Conservation (phyloP, 2,329 filamentous ascomycete species). For the Colletotrichum spaethianum region DNA sequence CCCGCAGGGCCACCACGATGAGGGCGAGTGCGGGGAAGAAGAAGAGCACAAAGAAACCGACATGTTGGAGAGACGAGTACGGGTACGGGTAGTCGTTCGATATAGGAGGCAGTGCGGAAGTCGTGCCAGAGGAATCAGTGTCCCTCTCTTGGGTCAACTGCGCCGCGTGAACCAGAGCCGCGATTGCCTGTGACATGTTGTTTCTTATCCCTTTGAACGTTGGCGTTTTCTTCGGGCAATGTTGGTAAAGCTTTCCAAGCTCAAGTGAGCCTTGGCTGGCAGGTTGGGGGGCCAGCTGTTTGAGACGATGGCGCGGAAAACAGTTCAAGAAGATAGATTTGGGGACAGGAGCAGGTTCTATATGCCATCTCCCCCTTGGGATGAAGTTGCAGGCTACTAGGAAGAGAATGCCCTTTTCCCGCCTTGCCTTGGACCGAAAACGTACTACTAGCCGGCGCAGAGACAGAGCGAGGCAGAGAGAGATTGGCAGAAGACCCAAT, state of each 20-base stretch:
- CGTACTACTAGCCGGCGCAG: neutral
- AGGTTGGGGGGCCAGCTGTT: neutral
- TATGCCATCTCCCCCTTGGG: conserved; percentile 5
- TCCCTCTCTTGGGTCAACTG: conserved; percentile 11
- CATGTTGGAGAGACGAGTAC: conserved; percentile 25
- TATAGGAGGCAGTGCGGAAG: conserved; percentile 15
- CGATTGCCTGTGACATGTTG: conserved; percentile 32
- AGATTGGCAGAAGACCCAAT: conserved; percentile 2
- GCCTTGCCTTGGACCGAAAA: neutral
- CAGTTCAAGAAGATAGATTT: neutral
- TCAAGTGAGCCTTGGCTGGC: conserved; percentile 17
- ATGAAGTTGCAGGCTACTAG: neutral
- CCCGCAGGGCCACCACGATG: conserved; percentile 26
- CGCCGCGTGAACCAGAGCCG: conserved; percentile 33
- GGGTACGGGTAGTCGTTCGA: conserved; percentile 34
- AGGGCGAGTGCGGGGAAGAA: conserved; percentile 31
- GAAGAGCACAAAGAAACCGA: conserved; percentile 32
- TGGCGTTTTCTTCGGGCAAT: neutral
- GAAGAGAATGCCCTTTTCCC: neutral
- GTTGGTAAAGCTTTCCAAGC: neutral
- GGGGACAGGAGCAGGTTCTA: conserved; percentile 12
- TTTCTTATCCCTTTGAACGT: neutral
- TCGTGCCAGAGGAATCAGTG: neutral
- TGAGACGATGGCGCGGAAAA: conserved; percentile 7
- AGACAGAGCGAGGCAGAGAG: neutral